phyloP scores from a whole-genome alignment of 2,329 filamentous ascomycete species.

The Plectosphaerella cucumerina region DNA sequence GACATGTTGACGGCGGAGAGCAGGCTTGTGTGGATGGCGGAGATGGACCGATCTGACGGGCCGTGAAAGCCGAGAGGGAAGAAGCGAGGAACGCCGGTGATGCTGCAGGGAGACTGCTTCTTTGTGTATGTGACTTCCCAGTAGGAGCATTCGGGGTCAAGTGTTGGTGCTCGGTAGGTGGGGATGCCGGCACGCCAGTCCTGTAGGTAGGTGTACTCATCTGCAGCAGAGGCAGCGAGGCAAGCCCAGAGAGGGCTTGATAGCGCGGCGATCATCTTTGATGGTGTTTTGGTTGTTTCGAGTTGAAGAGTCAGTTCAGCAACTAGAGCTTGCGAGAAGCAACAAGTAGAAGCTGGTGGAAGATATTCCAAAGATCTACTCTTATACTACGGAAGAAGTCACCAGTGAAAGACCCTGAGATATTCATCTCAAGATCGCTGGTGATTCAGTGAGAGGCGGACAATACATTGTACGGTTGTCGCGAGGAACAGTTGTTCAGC shows the following conservation, averaged over 20 bases:
- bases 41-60: not conserved
- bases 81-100: not conserved
- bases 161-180: slow-evolving; percentile 1
- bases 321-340: too few relatives aligned
- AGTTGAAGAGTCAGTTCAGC: too few relatives aligned
- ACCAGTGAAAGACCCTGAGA: too few relatives aligned
- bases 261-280: too few relatives aligned
- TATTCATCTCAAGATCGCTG: too few relatives aligned
- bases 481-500: not conserved
- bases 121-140: not conserved
- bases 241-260: too few relatives aligned
- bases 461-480: not conserved
- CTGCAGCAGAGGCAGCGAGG: too few relatives aligned
- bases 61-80: not conserved
- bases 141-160: not conserved
- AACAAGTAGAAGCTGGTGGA: too few relatives aligned
- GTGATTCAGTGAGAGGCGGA: not conserved
- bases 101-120: not conserved
- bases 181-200: not conserved
- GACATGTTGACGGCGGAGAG: not conserved
- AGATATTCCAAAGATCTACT: too few relatives aligned
- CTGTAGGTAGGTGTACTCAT: not conserved
- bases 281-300: too few relatives aligned
- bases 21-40: slow-evolving; percentile 5
- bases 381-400: too few relatives aligned